Percentiles rank a stretch among this genome's conserved stretches.
phyloP scores from a whole-genome alignment of 257 asterid genomes.

The Mitragyna speciosa region DNA sequence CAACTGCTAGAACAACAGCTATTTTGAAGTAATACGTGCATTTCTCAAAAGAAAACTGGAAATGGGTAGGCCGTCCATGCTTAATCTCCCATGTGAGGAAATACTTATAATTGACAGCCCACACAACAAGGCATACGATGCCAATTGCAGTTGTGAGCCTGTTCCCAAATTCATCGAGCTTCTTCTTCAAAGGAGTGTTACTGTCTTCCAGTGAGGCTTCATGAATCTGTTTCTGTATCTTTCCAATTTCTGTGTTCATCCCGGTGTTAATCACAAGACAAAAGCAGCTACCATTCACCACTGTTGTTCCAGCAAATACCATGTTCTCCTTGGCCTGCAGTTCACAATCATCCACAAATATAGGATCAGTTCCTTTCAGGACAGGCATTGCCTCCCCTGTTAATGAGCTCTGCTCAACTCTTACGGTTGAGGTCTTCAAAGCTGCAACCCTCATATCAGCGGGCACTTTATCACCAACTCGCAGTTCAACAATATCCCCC shows the following conservation, averaged over 20 bases:
- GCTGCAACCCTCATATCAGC: slow-evolving; percentile 66
- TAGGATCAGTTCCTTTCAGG: slow-evolving; percentile 36
- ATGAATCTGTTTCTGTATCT: slow-evolving; percentile 61
- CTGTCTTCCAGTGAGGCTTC: slow-evolving; percentile 62
- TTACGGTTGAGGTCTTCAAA: slow-evolving; percentile 51
- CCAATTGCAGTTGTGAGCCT: slow-evolving; percentile 61
- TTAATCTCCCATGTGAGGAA: slow-evolving; percentile 58
- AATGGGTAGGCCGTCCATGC: slow-evolving; percentile 57
- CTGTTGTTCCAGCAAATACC: slow-evolving; percentile 78
- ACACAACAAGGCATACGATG: slow-evolving; percentile 51
- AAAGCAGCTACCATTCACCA: slow-evolving; percentile 57
- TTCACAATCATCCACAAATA: slow-evolving; percentile 56
- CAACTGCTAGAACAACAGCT: slow-evolving; percentile 77
- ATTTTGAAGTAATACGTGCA: slow-evolving; percentile 73
- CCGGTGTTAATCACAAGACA: slow-evolving; percentile 56
- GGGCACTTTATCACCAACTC: slow-evolving; percentile 71
- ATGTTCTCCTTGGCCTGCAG: slow-evolving; percentile 63
- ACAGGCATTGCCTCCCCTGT: slow-evolving; percentile 74
- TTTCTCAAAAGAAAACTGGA: slow-evolving; percentile 57
- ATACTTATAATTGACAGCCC: slow-evolving; percentile 63
- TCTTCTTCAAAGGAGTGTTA: slow-evolving; percentile 65
- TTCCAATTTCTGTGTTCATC: slow-evolving; percentile 66
- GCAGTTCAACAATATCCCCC: slow-evolving; percentile 65
- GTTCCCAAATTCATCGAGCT: slow-evolving; percentile 70
- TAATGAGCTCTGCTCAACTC: slow-evolving; percentile 68